Evolutionary conservation across 2,329 filamentous ascomycete species (phyloP).

Genomic region (Dothidotthia symphoricarpi): DNA sequence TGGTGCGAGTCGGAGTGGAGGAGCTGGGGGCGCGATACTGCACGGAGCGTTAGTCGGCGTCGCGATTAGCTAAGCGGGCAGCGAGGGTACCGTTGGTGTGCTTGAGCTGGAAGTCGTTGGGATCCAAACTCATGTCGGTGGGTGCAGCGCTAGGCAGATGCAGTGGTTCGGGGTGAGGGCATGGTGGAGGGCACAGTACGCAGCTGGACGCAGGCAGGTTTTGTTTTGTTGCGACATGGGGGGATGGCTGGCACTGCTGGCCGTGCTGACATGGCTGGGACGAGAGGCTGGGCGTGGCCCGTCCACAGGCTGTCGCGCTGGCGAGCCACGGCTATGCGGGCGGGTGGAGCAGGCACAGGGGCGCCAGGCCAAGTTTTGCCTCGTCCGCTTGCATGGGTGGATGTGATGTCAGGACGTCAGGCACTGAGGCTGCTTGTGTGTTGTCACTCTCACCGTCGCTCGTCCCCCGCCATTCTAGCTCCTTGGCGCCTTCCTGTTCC

Average conservation of each 20-base stretch:
- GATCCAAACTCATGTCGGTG: slow-evolving; percentile 40
- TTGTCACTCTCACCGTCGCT: too few species aligned
- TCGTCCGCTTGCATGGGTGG: too few species aligned
- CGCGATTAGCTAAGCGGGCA: slow-evolving; percentile 2
- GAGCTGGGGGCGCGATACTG: slow-evolving; percentile 44
- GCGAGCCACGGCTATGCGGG: too few species aligned
- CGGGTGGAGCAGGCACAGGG: too few species aligned
- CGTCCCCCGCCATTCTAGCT: too few species aligned
- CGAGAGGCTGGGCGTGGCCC: too few species aligned
- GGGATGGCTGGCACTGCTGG: neutral
- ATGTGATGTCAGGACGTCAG: too few species aligned
- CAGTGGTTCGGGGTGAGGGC: slow-evolving; percentile 30
- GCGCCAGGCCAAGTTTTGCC: too few species aligned
- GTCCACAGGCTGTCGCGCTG: too few species aligned
- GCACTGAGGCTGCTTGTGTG: too few species aligned
- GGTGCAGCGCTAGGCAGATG: slow-evolving; percentile 26
- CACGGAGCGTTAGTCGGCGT: slow-evolving; percentile 15
- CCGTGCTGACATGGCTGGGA: too few species aligned
- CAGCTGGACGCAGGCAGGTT: slow-evolving; percentile 20
- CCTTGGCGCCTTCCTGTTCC: too few species aligned
- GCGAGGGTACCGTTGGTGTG: slow-evolving; percentile 41
- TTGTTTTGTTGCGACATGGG: slow-evolving; percentile 9
- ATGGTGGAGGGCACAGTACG: slow-evolving; percentile 20
- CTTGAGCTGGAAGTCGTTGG: slow-evolving; percentile 39
- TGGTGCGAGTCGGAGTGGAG: slow-evolving; percentile 46